Base-by-base conservation (phyloP, 495 filamentous ascomycete species). In the Rhizodiscina lignyota region DNA sequence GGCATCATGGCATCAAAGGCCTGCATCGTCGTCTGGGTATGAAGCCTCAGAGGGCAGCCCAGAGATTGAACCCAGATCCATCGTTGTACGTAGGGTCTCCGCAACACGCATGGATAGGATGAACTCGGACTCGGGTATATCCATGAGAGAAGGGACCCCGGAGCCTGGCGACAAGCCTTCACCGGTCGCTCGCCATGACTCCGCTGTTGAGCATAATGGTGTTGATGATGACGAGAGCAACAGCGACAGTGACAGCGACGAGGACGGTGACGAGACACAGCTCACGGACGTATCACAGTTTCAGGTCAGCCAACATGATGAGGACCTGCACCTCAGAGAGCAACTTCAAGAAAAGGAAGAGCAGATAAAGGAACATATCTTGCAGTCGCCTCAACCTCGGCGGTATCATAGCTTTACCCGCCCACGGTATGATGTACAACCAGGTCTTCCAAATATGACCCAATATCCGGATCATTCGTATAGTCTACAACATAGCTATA, bases 11-110 rank as follows among this genome's bases (percentile, higher is more conserved):
- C 43, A 15, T 19, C 31, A 17, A 34, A 32, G 4, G 26, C 34
- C 19, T 44, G 24, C 43, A 4, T 40, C 43, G 27, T 44, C 45
- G 13, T 47, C 43, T 30, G 21, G 30, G 21, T 46, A 46, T 29
- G 40, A 41, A 27, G 30, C 41, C 15, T 48, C 48, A 2, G 34
- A 45, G 13, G 41, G 37, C 23, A 36, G 36, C 2, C 41, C 46
- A 11, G 8, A 33, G 4, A 40, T 36, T 15, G 35, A 41, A 8
- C 36, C 39, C 21, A n/a, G n/a, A n/a, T n/a, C n/a, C n/a, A n/a
- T n/a, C n/a, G n/a, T n/a, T n/a, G n/a, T n/a, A n/a, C n/a, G n/a
- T n/a, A n/a, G n/a, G n/a, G n/a, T n/a, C n/a, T 40, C 45, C 5
- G 36, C 32, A 13, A 45, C 40, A 27, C 42, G 38, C 17, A 33